Conservation (phyloP, 2,329 filamentous ascomycete genomes). For the Myriosclerotinia scirpicola region DNA sequence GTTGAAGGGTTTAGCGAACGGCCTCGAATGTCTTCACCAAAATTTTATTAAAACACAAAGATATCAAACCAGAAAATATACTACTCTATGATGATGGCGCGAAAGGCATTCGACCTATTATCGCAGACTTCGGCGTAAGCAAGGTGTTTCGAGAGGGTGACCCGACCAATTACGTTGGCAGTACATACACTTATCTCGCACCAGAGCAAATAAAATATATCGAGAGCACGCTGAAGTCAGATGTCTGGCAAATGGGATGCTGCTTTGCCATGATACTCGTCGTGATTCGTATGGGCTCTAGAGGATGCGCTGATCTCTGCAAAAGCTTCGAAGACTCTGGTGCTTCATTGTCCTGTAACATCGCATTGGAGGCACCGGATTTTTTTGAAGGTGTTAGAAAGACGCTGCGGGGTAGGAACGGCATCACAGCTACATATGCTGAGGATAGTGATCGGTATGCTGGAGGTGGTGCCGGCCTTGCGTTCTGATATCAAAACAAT, state of each 20-base stretch:
- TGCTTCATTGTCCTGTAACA: background rate
- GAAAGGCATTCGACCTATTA: background rate
- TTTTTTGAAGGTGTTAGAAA: background rate
- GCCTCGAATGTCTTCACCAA: background rate
- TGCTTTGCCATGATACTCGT: background rate
- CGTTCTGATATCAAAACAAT: background rate
- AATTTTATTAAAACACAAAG: background rate
- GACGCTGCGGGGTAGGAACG: background rate
- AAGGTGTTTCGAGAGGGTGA: background rate
- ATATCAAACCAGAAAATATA: background rate
- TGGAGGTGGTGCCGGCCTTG: background rate
- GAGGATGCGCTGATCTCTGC: background rate
- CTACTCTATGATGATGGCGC: background rate
- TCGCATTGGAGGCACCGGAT: background rate
- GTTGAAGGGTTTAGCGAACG: background rate
- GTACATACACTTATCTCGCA: background rate
- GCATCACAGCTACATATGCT: background rate
- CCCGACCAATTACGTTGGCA: background rate
- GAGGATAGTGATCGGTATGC: background rate
- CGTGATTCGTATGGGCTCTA: background rate
- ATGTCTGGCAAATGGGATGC: background rate
- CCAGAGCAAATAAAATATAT: background rate
- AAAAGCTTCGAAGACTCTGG: background rate
- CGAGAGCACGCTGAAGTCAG: background rate
- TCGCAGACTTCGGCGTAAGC: background rate